Conservation (phyloP, 176 grass and related monocot species). For the Triticum monococcum region DNA sequence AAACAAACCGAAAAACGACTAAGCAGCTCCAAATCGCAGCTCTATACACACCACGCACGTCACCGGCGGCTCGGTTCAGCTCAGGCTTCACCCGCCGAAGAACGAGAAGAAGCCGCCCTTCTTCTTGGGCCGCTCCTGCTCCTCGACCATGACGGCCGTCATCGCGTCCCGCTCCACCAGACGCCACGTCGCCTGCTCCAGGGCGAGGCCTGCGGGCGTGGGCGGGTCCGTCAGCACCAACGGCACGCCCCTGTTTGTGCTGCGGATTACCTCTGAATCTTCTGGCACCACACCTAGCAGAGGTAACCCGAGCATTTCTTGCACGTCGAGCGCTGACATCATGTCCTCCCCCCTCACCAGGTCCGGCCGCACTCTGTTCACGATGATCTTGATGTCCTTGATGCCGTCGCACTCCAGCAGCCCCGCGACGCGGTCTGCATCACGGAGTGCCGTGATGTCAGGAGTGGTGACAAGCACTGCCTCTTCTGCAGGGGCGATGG, state of each 20-base stretch:
- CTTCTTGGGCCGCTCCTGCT: slow-evolving; percentile 76
- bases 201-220: slow-evolving; percentile 68
- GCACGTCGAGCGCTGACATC: slow-evolving; percentile 95
- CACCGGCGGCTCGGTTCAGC: not conserved
- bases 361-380: slow-evolving; percentile 83
- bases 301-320: slow-evolving; percentile 88
- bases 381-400: slow-evolving; percentile 90
- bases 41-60: slow-evolving; percentile 31
- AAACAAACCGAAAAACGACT: not conserved
- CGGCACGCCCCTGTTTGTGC: slow-evolving; percentile 74
- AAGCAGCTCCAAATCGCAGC: not conserved
- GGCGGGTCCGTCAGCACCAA: slow-evolving; percentile 76
- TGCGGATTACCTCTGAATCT: slow-evolving; percentile 78
- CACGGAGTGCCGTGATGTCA: slow-evolving; percentile 82
- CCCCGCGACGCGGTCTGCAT: slow-evolving; percentile 80
- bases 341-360: slow-evolving; percentile 87
- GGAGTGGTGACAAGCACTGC: slow-evolving; percentile 83
- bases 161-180: slow-evolving; percentile 85
- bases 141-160: slow-evolving; percentile 81
- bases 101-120: slow-evolving; percentile 65
- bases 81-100: slow-evolving; percentile 45
- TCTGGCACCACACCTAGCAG: slow-evolving; percentile 84
- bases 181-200: slow-evolving; percentile 86
- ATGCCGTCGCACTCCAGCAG: slow-evolving; percentile 83
- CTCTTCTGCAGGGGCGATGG: slow-evolving; percentile 87